Evolutionary conservation across 164 flowering plant genomes (phyloP), one percentile per base, ranked within the genome.

Genomic region (Litsea cubeba): DNA sequence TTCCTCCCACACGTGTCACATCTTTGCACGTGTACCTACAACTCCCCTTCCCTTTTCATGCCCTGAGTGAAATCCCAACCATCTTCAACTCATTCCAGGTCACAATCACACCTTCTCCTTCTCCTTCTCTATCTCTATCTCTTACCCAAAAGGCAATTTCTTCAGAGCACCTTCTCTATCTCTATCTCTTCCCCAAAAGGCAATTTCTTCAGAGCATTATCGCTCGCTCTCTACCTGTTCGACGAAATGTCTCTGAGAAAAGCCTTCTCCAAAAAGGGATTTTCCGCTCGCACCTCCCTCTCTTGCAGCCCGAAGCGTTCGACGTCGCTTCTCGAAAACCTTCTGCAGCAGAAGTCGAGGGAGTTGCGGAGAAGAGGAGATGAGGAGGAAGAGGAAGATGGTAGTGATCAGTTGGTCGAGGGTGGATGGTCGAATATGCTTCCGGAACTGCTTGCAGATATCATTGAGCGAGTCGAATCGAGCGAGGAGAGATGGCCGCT

Each of bases 361-460:
- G 68, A 23, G 69, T 49, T 25, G 26, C 24, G 62, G 51, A 20
- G 72, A 75, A 15, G 72, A 28, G 17, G 63, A 63, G 62, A 23
- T n/a, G 26, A 7, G 10, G 40, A 40, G 65, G 71, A 50, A 46
- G 71, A 66, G 71, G 28, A 17, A 24, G 72, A 66, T 66, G 28
- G n/a, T 18, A 6, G 17, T 2, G 24, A 25, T 23, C 12, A 64
- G 24, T 15, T 15, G 15, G 14, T 14, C 17, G 76, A 68, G 10
- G 72, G 69, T 69, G 46, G 78, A 28, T 93, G 98, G 98, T 75
- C 89, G 26, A 65, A 69, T 20, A 81, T 93, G 92, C 77, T 93
- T 12, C 96, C 98, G 73, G 98, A 93, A 84, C 81, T 93, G 30
- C 82, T 93, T 24, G 84, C 81, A 1, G 96, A 90, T 76, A 94